Conservation (phyloP, 495 filamentous ascomycete species). For the Rusavskia elegans region DNA sequence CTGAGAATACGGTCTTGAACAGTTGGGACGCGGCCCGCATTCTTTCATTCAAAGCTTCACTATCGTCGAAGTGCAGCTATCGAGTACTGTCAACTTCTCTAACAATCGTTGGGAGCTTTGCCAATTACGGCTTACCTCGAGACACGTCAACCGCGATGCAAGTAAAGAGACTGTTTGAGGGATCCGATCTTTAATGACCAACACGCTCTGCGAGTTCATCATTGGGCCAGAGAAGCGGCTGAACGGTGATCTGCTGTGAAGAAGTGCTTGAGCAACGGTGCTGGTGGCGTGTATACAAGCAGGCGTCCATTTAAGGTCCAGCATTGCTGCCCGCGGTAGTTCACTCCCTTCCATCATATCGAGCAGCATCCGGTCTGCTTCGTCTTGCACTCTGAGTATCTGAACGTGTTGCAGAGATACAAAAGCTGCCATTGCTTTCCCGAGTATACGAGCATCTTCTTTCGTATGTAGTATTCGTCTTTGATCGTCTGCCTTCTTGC, state of each 20-base stretch:
- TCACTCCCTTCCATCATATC: slow-evolving; percentile 23
- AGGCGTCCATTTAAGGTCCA: slow-evolving; percentile 41
- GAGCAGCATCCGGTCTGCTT: slow-evolving; percentile 36
- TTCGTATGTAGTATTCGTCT: slow-evolving; percentile 21
- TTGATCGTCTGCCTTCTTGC: slow-evolving; percentile 27
- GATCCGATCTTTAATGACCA: slow-evolving; percentile 30
- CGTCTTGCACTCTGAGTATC: slow-evolving; percentile 45
- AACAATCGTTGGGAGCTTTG: no score
- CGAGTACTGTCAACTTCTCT: no score
- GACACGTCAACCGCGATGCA: slow-evolving; percentile 38
- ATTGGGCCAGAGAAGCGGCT: slow-evolving; percentile 48
- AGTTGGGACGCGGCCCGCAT: slow-evolving; percentile 37
- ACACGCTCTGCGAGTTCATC: slow-evolving; percentile 42
- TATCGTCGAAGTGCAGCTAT: slow-evolving; percentile 39
- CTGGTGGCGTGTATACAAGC: slow-evolving; percentile 47
- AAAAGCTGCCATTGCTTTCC: slow-evolving; percentile 39
- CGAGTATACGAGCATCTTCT: slow-evolving; percentile 30
- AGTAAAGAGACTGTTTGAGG: slow-evolving; percentile 32
- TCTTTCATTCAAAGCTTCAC: slow-evolving; percentile 33
- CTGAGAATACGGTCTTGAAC: slow-evolving; percentile 39
- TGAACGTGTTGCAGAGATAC: slow-evolving; percentile 47
- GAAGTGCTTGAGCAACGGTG: slow-evolving; percentile 40
- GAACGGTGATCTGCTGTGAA: slow-evolving; percentile 36
- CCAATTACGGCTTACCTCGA: slow-evolving; percentile 19
- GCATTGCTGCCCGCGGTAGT: slow-evolving; percentile 11